Base-by-base conservation (phyloP, 2,329 filamentous ascomycete species). In the Venturia effusa region DNA sequence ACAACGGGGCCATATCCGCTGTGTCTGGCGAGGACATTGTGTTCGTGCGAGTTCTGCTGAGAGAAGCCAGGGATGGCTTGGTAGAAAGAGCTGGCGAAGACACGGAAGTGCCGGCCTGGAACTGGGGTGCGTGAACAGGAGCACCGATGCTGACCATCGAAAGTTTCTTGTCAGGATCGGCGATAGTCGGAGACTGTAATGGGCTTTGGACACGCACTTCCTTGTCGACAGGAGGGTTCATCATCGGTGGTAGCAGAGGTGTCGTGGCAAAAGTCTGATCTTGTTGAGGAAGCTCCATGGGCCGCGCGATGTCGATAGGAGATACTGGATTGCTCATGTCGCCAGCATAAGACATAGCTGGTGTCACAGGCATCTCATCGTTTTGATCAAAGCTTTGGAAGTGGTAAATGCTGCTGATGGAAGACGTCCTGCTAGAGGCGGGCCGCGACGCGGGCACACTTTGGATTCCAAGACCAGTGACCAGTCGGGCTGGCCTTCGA, bases 101-200 rank as follows among this genome's bases (percentile, higher is more conserved):
- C 37, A 82, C 68, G 67, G 71, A 71, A 76, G 66, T 80, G 48
- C 30, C 15, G 73, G 43, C 80, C 78, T 17, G 81, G 77, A 17
- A 77, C 79, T 61, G 80, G 80, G 17, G 79, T 74, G 19, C 80
- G 80, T 19, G 79, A 78, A 30, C 75, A 73, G 55, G 74, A 75
- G 61, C 77, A 17, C 17, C 51, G 11, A 57, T 13, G 69, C 27
- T 64, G 32, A 51, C 37, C n/a, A 64, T 61, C 15, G 79, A 80
- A 7, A 75, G 66, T 73, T 75, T 63, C 72, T 72, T 66, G 41
- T 76, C 74, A 45, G 81, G 77, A n/a, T 86, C 85, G 11, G 87
- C 89, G 22, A 94, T 83, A 0, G 86, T 88, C 0, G 92, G 92
- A 0, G 91, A 95, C 74, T 95, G 90, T 32, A 96, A 79, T n/a